Evolutionary conservation across 352 stramenopile species (phyloP).

Genomic region (Phytophthora kernoviae): DNA sequence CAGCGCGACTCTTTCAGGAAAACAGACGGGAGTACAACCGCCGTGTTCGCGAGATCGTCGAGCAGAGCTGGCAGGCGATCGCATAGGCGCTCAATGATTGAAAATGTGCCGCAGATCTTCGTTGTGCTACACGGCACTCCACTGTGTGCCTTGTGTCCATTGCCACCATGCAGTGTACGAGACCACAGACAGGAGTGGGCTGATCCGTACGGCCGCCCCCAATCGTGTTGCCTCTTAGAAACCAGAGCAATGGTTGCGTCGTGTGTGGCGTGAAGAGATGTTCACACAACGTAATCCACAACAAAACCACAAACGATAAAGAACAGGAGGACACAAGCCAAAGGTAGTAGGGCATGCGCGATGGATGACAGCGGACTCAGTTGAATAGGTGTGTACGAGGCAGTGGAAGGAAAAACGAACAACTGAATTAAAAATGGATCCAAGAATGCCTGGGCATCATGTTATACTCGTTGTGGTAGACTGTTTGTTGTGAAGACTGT

Average conservation of each 20-base stretch:
- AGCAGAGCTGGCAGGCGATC: conserved; percentile 96
- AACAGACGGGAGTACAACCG: conserved; percentile 99
- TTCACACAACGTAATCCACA: not conserved
- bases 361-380: conserved; percentile 8
- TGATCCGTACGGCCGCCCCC: conserved; percentile 13
- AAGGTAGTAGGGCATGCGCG: conserved; percentile 11
- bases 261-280: conserved; percentile 1
- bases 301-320: conserved; percentile 7
- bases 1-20: conserved; percentile 97
- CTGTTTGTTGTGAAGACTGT: not conserved
- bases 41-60: conserved; percentile 98
- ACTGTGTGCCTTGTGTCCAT: conserved; percentile 4
- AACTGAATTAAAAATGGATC: conserved; percentile 13
- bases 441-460: not conserved
- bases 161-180: not conserved
- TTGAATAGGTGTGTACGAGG: conserved; percentile 12
- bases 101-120: conserved; percentile 6
- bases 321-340: conserved; percentile 11
- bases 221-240: conserved; percentile 18
- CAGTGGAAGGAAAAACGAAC: conserved; percentile 12
- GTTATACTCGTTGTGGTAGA: not conserved
- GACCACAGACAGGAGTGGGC: conserved; percentile 7
- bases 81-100: conserved; percentile 44
- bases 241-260: conserved; percentile 11
- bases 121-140: conserved; percentile 17